phyloP scores from a whole-genome alignment of 192 early-diverging fungal genomes.

The Coemansia sp. region DNA sequence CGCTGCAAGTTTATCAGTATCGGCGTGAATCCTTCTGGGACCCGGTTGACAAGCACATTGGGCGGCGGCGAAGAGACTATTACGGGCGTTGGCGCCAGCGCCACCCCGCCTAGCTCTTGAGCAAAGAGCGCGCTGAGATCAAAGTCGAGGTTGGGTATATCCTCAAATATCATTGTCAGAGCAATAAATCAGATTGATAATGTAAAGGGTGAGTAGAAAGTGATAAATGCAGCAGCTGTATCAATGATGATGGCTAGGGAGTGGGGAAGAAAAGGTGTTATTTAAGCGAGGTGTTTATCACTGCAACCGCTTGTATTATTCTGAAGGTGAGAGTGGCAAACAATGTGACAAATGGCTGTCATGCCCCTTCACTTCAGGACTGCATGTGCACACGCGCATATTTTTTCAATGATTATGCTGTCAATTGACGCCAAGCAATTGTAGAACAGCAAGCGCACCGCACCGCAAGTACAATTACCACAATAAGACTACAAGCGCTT shows the following conservation, averaged over 20 bases:
- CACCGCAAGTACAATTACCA: conserved; percentile 6
- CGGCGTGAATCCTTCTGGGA: conserved; percentile 40
- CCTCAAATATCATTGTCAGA: conserved; percentile 22
- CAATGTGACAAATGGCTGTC: neutral
- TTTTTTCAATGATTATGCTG: conserved; percentile 5
- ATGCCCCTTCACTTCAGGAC: neutral
- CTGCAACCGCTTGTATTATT: neutral
- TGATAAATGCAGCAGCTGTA: conserved; percentile 2
- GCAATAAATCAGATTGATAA: neutral
- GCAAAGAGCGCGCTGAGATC: conserved; percentile 29
- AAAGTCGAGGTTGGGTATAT: conserved; percentile 27
- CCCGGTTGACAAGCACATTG: conserved; percentile 39
- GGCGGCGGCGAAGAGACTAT: conserved; percentile 18
- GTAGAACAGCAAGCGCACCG: neutral
- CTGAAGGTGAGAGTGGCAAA: neutral
- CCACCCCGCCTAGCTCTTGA: conserved; percentile 35
- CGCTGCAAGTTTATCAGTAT: conserved; percentile 44
- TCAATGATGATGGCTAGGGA: neutral
- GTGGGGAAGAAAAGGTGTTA: neutral
- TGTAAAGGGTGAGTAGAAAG: neutral
- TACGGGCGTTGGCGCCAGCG: conserved; percentile 31
- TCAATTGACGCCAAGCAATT: conserved; percentile 3
- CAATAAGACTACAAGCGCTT: neutral
- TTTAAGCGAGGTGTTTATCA: neutral
- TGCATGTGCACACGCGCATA: conserved; percentile 1